Evolutionary conservation across 306 rosid species (phyloP), one percentile per base, ranked within the genome.

Genomic region (Vigna hirtella): DNA sequence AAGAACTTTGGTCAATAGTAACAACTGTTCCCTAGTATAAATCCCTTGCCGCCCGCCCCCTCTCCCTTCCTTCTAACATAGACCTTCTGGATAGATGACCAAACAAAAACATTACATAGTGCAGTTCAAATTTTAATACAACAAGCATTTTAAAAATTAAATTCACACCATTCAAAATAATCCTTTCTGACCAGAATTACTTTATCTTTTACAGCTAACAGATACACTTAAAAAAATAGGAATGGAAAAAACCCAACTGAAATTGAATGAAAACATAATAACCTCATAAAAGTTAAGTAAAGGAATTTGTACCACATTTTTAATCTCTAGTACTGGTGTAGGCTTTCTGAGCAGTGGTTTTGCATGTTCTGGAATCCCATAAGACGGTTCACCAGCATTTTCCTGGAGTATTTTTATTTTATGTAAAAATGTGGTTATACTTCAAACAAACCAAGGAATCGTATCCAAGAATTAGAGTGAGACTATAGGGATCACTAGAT

Each of bases 361-460:
- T 72, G 95, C 96, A 81, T 85, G 93, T 77, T 93, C 93, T 16
- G 98, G 97, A 84, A 91, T 84, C 66, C 67, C 85, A 89, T 95
- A 88, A 62, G 88, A 68, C 26, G 88, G 84, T 76, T 51, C 63
- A 24, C 75, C 87, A 34, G 30, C 79, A 85, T 70, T 86, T 82
- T 84, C 98, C 99, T 95, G 77, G 70, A 81, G 45, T 15, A 72
- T 36, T 62, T 63, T 65, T n/a, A 63, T 73, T 28, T 72, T 16
- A 66, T 6, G 22, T n/a, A 59, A 69, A 57, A 77, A 36, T 51
- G 59, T 15, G 55, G 36, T 65, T 34, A 61, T 24, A 32, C 45
- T 78, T 77, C 51, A 20, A 81, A 43, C 74, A 10, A 55, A 70
- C 34, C 70, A 48, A 15, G 32, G 66, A 82, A 72, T 48, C 72